Evolutionary conservation across 2,329 filamentous ascomycete genomes (phyloP).

Genomic region (Cladophialophora psammophila): DNA sequence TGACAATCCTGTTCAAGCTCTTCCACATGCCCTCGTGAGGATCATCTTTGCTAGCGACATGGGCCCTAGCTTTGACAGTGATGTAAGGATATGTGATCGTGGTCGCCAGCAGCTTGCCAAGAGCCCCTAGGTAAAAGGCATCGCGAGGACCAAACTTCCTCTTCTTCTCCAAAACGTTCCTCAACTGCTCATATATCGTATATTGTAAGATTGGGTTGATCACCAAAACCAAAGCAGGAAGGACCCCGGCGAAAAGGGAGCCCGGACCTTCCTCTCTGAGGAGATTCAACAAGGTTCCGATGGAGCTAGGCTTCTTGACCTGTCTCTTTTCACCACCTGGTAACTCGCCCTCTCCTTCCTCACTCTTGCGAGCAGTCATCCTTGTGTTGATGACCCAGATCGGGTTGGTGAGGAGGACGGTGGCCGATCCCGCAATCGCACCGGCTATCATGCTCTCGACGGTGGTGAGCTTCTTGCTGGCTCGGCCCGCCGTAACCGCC

Average conservation of each 20-base stretch:
- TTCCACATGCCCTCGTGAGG: slow-evolving; percentile 81
- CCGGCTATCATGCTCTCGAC: slow-evolving; percentile 94
- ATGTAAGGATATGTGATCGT: slow-evolving; percentile 97
- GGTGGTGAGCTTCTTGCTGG: slow-evolving; percentile 83
- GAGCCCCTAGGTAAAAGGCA: slow-evolving; percentile 87
- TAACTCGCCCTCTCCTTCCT: slow-evolving; percentile 52
- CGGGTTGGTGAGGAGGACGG: slow-evolving; percentile 94
- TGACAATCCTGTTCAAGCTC: slow-evolving; percentile 79
- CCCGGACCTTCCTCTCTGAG: slow-evolving; percentile 82
- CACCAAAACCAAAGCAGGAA: slow-evolving; percentile 90
- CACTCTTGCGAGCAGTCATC: slow-evolving; percentile 87
- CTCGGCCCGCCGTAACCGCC: slow-evolving; percentile 74
- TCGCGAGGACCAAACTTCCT: slow-evolving; percentile 80
- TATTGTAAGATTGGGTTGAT: slow-evolving; percentile 99
- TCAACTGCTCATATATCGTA: slow-evolving; percentile 97
- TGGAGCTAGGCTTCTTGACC: slow-evolving; percentile 71
- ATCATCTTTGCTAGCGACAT: slow-evolving; percentile 80
- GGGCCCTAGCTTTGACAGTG: slow-evolving; percentile 97
- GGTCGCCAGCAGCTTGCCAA: slow-evolving; percentile 94
- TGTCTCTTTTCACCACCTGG: slow-evolving; percentile 49
- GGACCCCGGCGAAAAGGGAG: slow-evolving; percentile 88
- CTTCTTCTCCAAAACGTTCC: slow-evolving; percentile 83
- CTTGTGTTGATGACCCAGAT: slow-evolving; percentile 99
- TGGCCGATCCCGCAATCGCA: slow-evolving; percentile 90
- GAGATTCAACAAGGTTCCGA: slow-evolving; percentile 81